Evolutionary conservation across 106 monocot genomes (phyloP).

Genomic region (Dendrobium huoshanense): DNA sequence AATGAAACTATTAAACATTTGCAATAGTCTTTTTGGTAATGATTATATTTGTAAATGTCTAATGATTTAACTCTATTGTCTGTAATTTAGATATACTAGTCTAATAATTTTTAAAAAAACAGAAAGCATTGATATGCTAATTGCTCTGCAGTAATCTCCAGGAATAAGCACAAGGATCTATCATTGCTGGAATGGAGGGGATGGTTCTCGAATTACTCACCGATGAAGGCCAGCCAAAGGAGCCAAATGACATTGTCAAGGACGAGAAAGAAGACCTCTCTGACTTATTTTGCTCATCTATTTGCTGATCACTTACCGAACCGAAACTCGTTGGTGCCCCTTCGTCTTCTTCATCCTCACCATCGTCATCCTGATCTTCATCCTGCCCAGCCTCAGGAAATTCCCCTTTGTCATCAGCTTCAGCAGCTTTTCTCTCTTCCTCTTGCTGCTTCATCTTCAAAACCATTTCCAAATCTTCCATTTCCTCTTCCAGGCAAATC

Average conservation of each 20-base stretch:
- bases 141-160: too few species aligned
- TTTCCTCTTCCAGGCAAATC: conserved; percentile 59
- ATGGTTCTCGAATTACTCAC: conserved; percentile 19
- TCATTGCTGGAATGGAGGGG: too few species aligned
- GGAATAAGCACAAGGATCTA: too few species aligned
- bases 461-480: conserved; percentile 61
- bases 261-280: conserved; percentile 60
- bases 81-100: too few species aligned
- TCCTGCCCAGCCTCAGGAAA: conserved; percentile 35
- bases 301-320: conserved; percentile 21
- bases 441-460: conserved; percentile 71
- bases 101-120: too few species aligned
- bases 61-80: too few species aligned
- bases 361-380: conserved; percentile 35
- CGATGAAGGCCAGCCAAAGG: conserved; percentile 12
- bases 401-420: conserved; percentile 15
- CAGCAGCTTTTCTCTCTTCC: conserved; percentile 42
- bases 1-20: too few species aligned
- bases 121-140: too few species aligned
- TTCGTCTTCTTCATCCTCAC: conserved; percentile 55
- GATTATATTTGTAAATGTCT: too few species aligned
- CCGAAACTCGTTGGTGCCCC: conserved; percentile 67
- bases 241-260: conserved; percentile 46
- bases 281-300: conserved; percentile 13
- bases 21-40: too few species aligned